These are phyloP conservation scores for Sporothrix schenckii DNA, from an alignment of 2,329 filamentous ascomycete species.

Conservation along the genomic window DNA sequence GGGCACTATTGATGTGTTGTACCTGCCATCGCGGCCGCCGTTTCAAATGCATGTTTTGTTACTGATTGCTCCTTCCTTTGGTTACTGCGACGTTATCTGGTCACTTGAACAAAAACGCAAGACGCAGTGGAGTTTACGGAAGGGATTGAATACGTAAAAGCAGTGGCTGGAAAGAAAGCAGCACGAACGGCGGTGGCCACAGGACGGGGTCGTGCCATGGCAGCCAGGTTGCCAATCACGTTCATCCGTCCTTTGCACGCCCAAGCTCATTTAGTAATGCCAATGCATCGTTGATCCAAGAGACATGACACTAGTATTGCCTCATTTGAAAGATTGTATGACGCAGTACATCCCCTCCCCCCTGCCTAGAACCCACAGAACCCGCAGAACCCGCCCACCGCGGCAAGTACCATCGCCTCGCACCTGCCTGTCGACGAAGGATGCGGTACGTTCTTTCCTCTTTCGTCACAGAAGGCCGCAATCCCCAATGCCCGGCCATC, in stretches of 20 bases:
- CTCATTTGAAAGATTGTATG: slow-evolving; percentile 13
- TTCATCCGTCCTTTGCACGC: not conserved
- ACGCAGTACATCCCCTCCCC: slow-evolving; percentile 13
- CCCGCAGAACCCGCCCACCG: not conserved
- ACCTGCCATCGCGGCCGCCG: not conserved
- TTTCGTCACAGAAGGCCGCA: not conserved
- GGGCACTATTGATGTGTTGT: not conserved
- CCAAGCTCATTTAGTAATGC: slow-evolving; percentile 24
- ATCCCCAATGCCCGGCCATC: not conserved
- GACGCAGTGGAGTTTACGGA: slow-evolving; percentile 19
- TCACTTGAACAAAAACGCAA: not conserved
- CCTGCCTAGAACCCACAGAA: slow-evolving; percentile 4
- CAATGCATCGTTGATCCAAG: slow-evolving; percentile 6
- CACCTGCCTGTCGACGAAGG: slow-evolving; percentile 4
- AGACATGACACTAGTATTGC: slow-evolving; percentile 11
- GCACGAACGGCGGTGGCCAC: slow-evolving; percentile 7
- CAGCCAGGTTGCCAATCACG: slow-evolving; percentile 1
- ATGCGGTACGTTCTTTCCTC: slow-evolving; percentile 12
- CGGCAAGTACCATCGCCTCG: not conserved
- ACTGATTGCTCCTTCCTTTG: slow-evolving; percentile 10
- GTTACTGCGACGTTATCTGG: not conserved
- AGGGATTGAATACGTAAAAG: slow-evolving; percentile 11
- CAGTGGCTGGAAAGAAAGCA: slow-evolving; percentile 3
- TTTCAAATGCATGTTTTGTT: not conserved
- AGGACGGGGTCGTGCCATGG: not conserved